Base-by-base conservation (phyloP, 1,284 basidiomycete species). In the Pyrrhoderma noxium region DNA sequence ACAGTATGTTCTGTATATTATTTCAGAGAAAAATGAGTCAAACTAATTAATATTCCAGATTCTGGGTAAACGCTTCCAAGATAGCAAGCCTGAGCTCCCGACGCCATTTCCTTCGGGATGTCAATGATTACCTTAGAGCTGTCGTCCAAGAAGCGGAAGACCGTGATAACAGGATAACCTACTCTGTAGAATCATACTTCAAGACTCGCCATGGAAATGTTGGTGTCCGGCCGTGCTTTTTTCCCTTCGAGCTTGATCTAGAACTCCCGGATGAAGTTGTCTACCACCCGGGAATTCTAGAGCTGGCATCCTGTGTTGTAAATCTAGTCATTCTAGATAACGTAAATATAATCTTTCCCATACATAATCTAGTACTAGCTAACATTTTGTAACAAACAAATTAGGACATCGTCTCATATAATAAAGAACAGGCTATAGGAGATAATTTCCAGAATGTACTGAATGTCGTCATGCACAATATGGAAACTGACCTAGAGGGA, bases 151-250 rank as follows among this genome's bases (percentile, higher is more conserved):
- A 82, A 62, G 70, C 77, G 14, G 64, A 68, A n/a, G 71, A 73
- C 44, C 76, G 80, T n/a, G 71, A 75, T 55, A 66, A 66, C 0
- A 70, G 65, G 3, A 54, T 61, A 8, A 64, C 78, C 38, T 75
- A 74, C 8, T 75, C 77, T 60, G 65, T 82, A 21, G 77, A 82
- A 52, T 72, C 75, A 3, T 82, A 79, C 56, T 77, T 82, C 57
- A 69, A 73, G 52, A 60, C 79, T 41, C 70, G 80, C 34, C 68
- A 79, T 41, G 75, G 81, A 55, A 80, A 77, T 21, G 70, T 63
- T 64, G 80, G 75, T 1, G 77, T 77, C 61, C 79, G 77, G 56
- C 76, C 80, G 14, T 77, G 73, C 57, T 80, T 75, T 67, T 76
- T 70, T n/a, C 62, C 79, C 5, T 76, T 79, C 43, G 78, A 81